A percentile compares a stretch with the other conserved stretches of the same genome.
These are phyloP conservation scores for Podospora anserina DNA, from an alignment of 495 filamentous ascomycete genomes.

Conservation along the genomic window DNA sequence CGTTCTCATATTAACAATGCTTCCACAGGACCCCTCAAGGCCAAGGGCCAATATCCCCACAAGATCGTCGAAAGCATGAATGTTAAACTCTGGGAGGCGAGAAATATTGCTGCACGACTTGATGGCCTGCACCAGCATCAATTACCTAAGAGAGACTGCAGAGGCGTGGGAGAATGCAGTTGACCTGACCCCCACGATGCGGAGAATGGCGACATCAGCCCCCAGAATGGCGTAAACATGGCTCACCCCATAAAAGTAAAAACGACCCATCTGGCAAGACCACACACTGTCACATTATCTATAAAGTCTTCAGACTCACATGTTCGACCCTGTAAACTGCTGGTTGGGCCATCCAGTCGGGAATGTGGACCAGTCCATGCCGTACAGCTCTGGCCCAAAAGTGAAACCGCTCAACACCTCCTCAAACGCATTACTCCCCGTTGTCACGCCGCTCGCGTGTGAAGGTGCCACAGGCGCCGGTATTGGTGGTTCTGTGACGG, in stretches of 20 bases:
- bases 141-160: background rate
- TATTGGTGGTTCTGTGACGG: background rate
- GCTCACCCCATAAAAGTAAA: conserved; percentile 9
- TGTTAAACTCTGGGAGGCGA: too few species aligned
- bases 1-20: too few species aligned
- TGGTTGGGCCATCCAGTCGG: conserved; percentile 15
- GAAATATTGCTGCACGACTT: background rate
- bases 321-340: conserved; percentile 2
- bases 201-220: conserved; percentile 24
- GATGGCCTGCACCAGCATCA: background rate
- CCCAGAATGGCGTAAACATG: conserved; percentile 15
- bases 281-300: background rate
- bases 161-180: background rate
- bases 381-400: conserved; percentile 29
- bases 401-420: conserved; percentile 27
- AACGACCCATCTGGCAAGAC: background rate
- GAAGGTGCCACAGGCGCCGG: conserved; percentile 21
- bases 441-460: conserved; percentile 26
- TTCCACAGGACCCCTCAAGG: too few species aligned
- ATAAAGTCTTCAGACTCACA: background rate
- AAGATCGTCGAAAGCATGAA: too few species aligned
- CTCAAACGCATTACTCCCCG: conserved; percentile 31
- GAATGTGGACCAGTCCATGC: conserved; percentile 25
- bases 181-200: conserved; percentile 16
- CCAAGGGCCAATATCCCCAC: too few species aligned